These are phyloP conservation scores for Arxiozyma slooffiae DNA, from an alignment of 1,139 yeast species.

Conservation along the genomic window DNA sequence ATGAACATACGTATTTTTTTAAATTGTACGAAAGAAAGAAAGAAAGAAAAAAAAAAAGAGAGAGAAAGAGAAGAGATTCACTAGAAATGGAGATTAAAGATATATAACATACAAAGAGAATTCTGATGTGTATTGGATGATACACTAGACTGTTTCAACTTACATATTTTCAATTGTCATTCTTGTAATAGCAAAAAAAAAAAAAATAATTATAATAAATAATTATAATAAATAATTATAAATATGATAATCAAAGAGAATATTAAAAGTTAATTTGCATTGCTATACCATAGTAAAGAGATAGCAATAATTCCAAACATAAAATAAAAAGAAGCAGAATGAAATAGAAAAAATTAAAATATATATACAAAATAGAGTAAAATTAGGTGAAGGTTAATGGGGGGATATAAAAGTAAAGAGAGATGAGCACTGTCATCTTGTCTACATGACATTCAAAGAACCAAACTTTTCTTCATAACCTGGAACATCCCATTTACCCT, in stretches of 20 bases:
- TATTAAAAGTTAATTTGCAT: background rate
- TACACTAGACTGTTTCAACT: background rate
- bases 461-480: conserved; percentile 98
- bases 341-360: background rate
- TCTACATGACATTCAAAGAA: conserved; percentile 85
- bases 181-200: background rate
- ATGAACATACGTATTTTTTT: no score
- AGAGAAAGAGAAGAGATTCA: no score
- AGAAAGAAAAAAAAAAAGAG: no score
- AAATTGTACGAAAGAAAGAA: no score
- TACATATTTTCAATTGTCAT: no score
- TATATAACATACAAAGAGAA: no score
- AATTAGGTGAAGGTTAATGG: background rate
- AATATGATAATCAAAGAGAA: background rate
- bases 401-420: background rate
- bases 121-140: no score
- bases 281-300: background rate
- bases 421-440: background rate
- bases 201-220: no score
- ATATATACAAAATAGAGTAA: background rate
- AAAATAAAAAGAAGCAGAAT: background rate
- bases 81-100: no score
- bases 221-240: no score
- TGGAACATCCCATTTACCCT: conserved; percentile 97
- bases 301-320: background rate